These are phyloP conservation scores for Harrya chromipes DNA, from an alignment of 768 basidiomycete genomes.

Conservation along the genomic window DNA sequence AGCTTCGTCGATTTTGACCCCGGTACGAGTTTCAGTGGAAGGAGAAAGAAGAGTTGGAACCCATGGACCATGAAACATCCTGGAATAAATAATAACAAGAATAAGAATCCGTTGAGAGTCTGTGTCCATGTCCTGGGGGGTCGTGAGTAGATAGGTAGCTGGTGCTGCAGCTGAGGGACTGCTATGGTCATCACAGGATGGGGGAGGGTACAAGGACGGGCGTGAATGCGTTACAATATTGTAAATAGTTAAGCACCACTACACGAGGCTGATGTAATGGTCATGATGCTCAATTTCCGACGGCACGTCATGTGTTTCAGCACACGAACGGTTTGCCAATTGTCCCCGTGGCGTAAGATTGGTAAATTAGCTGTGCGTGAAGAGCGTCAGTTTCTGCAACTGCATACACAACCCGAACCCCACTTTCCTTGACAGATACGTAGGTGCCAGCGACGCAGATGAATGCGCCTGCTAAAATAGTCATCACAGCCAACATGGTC, in stretches of 20 bases:
- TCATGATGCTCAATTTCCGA: slow-evolving; percentile 7
- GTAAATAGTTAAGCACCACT: too few relatives aligned
- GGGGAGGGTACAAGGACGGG: neutral
- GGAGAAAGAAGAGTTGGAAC: slow-evolving; percentile 68
- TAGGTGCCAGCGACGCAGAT: slow-evolving; percentile 42
- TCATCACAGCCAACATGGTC: slow-evolving; percentile 29
- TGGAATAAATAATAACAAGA: slow-evolving; percentile 54
- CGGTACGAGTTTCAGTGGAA: slow-evolving; percentile 67
- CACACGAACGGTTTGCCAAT: slow-evolving; percentile 48
- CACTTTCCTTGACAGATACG: slow-evolving; percentile 46
- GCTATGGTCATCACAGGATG: slow-evolving; percentile 20
- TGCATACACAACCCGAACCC: neutral
- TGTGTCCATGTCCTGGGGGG: slow-evolving; percentile 53
- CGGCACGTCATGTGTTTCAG: slow-evolving; percentile 9
- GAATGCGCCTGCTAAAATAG: slow-evolving; percentile 45
- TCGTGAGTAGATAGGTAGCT: slow-evolving; percentile 52
- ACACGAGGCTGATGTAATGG: slow-evolving; percentile 12
- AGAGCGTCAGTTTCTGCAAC: neutral
- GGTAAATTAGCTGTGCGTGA: slow-evolving; percentile 39
- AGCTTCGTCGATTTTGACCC: slow-evolving; percentile 49
- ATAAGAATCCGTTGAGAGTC: slow-evolving; percentile 47
- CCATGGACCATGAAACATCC: slow-evolving; percentile 69
- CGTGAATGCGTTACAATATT: too few relatives aligned
- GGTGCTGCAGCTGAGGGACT: slow-evolving; percentile 28
- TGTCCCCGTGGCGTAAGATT: slow-evolving; percentile 35